Evolutionary conservation across 768 basidiomycete genomes (phyloP).

Genomic region (Aureoboletus auriporus): DNA sequence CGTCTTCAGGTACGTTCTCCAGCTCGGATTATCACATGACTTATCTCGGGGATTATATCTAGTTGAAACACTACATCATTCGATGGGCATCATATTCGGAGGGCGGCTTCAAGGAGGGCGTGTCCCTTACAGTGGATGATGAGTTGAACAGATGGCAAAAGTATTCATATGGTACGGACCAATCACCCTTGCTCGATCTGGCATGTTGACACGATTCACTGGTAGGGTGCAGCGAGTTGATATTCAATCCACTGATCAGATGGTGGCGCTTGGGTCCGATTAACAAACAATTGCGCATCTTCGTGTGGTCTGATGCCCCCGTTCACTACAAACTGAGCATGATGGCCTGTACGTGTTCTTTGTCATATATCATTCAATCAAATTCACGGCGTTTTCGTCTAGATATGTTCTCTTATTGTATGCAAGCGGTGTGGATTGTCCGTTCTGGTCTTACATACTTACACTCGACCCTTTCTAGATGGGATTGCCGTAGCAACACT

Average conservation of each 20-base stretch:
- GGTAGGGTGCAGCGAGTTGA: constrained; percentile 45
- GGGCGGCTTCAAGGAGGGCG: constrained; percentile 90
- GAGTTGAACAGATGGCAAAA: constrained; percentile 96
- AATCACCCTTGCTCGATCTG: constrained; percentile 35
- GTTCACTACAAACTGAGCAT: constrained; percentile 76
- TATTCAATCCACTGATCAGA: constrained; percentile 77
- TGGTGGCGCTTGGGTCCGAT: constrained; percentile 84
- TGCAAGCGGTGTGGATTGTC: constrained; percentile 13
- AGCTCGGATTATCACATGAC: too few relatives aligned
- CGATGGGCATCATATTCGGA: constrained; percentile 83
- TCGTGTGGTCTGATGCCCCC: constrained; percentile 76
- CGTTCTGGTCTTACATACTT: neutral
- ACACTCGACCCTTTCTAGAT: constrained; percentile 9
- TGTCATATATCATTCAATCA: neutral
- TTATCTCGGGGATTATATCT: constrained; percentile 19
- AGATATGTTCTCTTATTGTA: constrained; percentile 54
- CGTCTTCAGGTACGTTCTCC: constrained; percentile 41
- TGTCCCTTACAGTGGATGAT: constrained; percentile 88
- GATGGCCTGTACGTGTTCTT: constrained; percentile 42
- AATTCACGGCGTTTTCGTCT: constrained; percentile 3
- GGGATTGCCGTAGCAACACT: constrained; percentile 66
- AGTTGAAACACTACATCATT: constrained; percentile 23
- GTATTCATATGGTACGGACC: constrained; percentile 59
- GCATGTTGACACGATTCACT: constrained; percentile 25
- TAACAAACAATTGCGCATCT: constrained; percentile 72